phyloP scores from a whole-genome alignment of 225 moss, liverwort and hornwort genomes.

The Pseudisothecium myosuroides region DNA sequence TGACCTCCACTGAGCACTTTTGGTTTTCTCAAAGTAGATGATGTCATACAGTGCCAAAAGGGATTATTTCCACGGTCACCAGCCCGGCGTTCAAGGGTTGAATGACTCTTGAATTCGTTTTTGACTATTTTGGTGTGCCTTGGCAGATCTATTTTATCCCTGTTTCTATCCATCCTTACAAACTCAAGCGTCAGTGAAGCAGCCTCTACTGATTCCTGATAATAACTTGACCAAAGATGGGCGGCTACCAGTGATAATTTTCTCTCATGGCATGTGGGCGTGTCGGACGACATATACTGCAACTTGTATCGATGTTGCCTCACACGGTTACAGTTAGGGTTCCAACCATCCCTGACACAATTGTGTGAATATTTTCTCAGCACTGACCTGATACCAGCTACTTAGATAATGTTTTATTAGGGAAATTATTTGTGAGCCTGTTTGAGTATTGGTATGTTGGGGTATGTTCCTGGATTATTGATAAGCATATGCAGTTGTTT shows the following conservation, averaged over 20 bases:
- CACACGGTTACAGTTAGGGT: conserved; percentile 78
- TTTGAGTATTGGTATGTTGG: background rate
- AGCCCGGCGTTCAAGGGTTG: background rate
- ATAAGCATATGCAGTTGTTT: background rate
- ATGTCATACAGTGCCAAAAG: too few relatives aligned
- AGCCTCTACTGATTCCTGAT: conserved; percentile 50
- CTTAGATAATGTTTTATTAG: background rate
- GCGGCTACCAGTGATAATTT: conserved; percentile 77
- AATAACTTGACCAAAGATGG: conserved; percentile 42
- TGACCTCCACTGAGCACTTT: too few relatives aligned
- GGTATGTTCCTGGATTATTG: background rate
- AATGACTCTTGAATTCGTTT: background rate
- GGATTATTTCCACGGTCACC: too few relatives aligned
- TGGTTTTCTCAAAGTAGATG: too few relatives aligned
- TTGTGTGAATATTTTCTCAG: background rate
- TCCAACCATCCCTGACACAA: background rate
- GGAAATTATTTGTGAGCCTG: background rate
- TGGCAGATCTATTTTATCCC: conserved; percentile 37
- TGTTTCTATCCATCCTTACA: conserved; percentile 40
- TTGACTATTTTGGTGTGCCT: background rate
- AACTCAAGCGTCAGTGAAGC: conserved; percentile 63
- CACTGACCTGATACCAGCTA: background rate
- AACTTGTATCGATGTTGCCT: conserved; percentile 84
- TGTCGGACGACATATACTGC: conserved; percentile 82
- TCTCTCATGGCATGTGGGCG: conserved; percentile 93